These are phyloP conservation scores for Neurospora tetrasperma DNA, from an alignment of 495 filamentous ascomycete species.

Conservation along the genomic window DNA sequence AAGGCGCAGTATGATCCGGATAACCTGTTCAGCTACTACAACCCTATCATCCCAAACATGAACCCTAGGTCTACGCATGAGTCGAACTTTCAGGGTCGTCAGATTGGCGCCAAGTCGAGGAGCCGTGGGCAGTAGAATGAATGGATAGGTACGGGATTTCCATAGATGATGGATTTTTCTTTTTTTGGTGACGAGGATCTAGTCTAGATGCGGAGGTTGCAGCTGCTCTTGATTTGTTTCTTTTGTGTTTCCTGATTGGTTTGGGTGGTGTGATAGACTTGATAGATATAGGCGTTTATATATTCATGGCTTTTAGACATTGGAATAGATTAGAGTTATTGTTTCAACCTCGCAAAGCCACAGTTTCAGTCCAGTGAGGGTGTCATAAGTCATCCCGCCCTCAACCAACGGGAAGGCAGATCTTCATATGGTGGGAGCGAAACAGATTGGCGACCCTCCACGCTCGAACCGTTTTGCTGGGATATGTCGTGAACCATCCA, in stretches of 20 bases:
- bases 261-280: neutral
- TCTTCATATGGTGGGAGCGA: neutral
- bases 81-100: neutral
- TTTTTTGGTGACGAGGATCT: neutral
- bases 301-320: neutral
- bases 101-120: neutral
- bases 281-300: neutral
- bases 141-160: neutral
- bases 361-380: rapidly evolving
- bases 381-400: neutral
- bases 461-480: neutral
- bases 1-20: slow-evolving; percentile 48
- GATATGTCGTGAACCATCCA: neutral
- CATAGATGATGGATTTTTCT: neutral
- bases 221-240: neutral
- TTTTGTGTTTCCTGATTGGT: neutral
- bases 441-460: neutral
- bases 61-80: neutral
- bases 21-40: slow-evolving; percentile 40
- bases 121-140: neutral
- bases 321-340: neutral
- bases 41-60: slow-evolving; percentile 24
- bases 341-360: neutral
- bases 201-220: neutral
- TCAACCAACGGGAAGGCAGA: neutral